These are phyloP conservation scores for Rhypophila decipiens DNA, from an alignment of 495 filamentous ascomycete species.

Conservation along the genomic window DNA sequence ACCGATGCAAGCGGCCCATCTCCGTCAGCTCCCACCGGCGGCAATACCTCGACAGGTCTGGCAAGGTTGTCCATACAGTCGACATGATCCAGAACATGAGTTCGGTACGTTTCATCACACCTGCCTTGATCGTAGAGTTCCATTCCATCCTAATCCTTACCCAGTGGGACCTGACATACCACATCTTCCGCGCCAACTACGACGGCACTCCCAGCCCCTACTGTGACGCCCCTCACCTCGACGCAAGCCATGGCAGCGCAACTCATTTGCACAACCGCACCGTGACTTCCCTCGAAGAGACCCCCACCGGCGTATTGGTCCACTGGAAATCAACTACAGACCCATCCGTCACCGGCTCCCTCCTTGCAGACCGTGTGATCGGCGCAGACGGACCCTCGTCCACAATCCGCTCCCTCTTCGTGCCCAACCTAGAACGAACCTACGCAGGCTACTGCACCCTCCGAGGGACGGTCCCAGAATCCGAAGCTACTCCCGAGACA, in stretches of 20 bases:
- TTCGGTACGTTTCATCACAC: conserved; percentile 16
- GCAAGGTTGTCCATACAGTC: conserved; percentile 35
- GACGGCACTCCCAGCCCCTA: conserved; percentile 46
- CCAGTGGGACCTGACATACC: conserved; percentile 50
- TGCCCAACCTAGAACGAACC: conserved; percentile 39
- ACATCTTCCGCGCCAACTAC: conserved; percentile 48
- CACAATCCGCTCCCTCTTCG: conserved; percentile 40
- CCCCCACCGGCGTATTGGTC: conserved; percentile 28
- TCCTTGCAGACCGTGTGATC: conserved; percentile 42
- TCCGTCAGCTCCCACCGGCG: conserved; percentile 29
- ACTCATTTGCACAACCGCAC: conserved; percentile 40
- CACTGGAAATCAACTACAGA: conserved; percentile 29
- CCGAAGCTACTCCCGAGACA: conserved; percentile 67
- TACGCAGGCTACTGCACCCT: conserved; percentile 53
- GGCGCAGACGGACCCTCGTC: conserved; percentile 53
- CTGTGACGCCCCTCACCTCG: conserved; percentile 29
- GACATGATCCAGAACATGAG: conserved; percentile 41
- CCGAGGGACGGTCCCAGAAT: conserved; percentile 55
- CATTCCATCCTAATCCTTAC: no score
- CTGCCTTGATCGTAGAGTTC: no score
- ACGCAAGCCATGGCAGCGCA: conserved; percentile 33
- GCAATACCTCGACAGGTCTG: conserved; percentile 40
- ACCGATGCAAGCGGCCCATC: conserved; percentile 28
- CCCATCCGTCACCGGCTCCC: conserved; percentile 18
- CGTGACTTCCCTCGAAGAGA: conserved; percentile 38